Percentiles rank a stretch among this genome's conserved stretches.
phyloP scores from a whole-genome alignment of 768 basidiomycete species.

The Lactarius akahatsu region DNA sequence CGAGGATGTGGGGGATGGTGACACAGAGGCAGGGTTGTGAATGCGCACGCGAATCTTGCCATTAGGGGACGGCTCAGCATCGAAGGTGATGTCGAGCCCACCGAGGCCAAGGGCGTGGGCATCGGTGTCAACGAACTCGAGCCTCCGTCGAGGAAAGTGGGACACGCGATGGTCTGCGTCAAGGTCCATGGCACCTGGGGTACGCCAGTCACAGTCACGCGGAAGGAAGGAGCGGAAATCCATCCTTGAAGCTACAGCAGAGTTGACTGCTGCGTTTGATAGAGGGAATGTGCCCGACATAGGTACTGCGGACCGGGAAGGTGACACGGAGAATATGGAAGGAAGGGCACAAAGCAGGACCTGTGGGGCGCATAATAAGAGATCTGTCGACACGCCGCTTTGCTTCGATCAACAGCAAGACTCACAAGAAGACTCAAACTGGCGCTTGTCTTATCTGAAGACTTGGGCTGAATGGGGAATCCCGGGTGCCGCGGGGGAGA shows the following conservation, averaged over 20 bases:
- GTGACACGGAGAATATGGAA: slow-evolving; percentile 65
- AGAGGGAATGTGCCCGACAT: slow-evolving; percentile 57
- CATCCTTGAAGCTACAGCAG: slow-evolving; percentile 34
- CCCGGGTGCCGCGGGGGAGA: slow-evolving; percentile 37
- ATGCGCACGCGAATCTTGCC: slow-evolving; percentile 75
- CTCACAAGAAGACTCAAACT: slow-evolving; percentile 71
- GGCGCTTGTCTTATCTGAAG: slow-evolving; percentile 44
- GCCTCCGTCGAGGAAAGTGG: slow-evolving; percentile 43
- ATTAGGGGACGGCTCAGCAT: slow-evolving; percentile 59
- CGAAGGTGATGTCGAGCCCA: slow-evolving; percentile 71
- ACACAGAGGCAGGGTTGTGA: slow-evolving; percentile 45
- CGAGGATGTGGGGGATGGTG: slow-evolving; percentile 43
- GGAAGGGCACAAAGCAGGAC: slow-evolving; percentile 78
- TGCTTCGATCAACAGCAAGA: slow-evolving; percentile 26
- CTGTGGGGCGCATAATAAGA: slow-evolving; percentile 38
- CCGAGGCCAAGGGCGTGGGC: slow-evolving; percentile 48
- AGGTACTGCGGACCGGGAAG: slow-evolving; percentile 45
- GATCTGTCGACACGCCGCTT: slow-evolving; percentile 27
- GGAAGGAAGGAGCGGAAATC: slow-evolving; percentile 36
- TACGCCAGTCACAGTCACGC: slow-evolving; percentile 36
- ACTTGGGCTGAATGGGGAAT: slow-evolving; percentile 50
- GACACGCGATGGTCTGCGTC: slow-evolving; percentile 43
- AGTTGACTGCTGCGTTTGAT: slow-evolving; percentile 36
- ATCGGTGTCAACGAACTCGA: slow-evolving; percentile 59
- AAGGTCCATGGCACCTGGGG: slow-evolving; percentile 46